Conservation (phyloP, 1,139 yeast species). For the Blastobotrys malaysiensis region DNA sequence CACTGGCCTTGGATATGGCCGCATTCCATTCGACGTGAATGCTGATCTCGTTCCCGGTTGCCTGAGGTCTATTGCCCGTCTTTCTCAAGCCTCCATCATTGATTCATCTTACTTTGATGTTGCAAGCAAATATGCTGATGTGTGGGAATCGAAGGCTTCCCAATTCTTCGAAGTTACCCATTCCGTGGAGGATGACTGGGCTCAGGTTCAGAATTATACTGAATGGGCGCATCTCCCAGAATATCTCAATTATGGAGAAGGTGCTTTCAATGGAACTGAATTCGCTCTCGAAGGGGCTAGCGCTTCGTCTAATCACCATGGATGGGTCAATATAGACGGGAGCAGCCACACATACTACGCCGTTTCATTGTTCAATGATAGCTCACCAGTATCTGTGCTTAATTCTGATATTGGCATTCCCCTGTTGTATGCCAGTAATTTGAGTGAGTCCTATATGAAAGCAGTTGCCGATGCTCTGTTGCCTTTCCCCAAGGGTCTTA, state of each 20-base stretch:
- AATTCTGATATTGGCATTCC: conserved; percentile 13
- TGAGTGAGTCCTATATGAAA: conserved; percentile 11
- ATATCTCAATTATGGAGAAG: conserved; percentile 9
- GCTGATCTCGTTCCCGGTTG: conserved; percentile 14
- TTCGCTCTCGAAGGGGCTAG: conserved; percentile 1
- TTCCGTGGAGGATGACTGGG: neutral
- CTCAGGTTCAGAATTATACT: conserved; percentile 8
- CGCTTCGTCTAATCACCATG: neutral
- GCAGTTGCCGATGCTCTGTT: conserved; percentile 12
- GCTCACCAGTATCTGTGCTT: conserved; percentile 10
- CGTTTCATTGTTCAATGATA: conserved; percentile 10
- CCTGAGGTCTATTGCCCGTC: conserved; percentile 11
- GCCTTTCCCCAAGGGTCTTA: conserved; percentile 14
- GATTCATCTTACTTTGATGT: conserved; percentile 3
- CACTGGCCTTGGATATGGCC: conserved; percentile 13
- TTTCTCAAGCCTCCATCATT: conserved; percentile 9
- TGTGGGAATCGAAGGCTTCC: conserved; percentile 11
- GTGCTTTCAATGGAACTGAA: conserved; percentile 10
- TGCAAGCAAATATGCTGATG: conserved; percentile 10
- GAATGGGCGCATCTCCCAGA: conserved; percentile 9
- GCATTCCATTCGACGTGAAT: conserved; percentile 13
- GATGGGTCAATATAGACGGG: conserved; percentile 8
- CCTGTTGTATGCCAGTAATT: conserved; percentile 10
- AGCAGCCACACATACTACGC: conserved; percentile 12
- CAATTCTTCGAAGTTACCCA: conserved; percentile 7